A percentile compares a stretch with the other conserved stretches of the same genome.
Conservation (phyloP, 1,284 basidiomycete species). For the Cutaneotrichosporon dermatis region DNA sequence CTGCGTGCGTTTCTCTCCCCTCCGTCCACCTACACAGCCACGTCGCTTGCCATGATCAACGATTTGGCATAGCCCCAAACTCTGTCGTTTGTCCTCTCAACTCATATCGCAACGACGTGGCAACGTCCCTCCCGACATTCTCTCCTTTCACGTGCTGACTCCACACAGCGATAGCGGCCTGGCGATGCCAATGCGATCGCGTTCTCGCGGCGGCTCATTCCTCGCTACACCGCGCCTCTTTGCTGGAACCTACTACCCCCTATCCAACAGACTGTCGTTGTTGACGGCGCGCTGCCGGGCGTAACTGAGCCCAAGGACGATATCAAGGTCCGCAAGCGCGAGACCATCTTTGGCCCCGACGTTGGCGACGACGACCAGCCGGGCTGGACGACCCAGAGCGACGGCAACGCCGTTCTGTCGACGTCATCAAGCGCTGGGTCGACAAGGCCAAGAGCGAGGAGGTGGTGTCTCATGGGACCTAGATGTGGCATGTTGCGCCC, state of each 20-base stretch:
- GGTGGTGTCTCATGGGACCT: conserved; percentile 48
- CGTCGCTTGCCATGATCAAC: neutral
- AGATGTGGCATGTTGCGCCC: too few species aligned
- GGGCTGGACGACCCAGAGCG: conserved; percentile 37
- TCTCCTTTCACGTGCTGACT: neutral
- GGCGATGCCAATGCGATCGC: neutral
- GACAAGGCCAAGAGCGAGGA: conserved; percentile 67
- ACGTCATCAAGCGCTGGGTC: conserved; percentile 76
- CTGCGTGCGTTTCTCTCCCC: neutral
- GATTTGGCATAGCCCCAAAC: too few species aligned
- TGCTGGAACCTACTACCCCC: conserved; percentile 10
- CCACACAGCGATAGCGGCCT: neutral
- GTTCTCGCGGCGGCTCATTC: conserved; percentile 7
- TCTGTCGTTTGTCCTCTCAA: too few species aligned
- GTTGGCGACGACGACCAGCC: conserved; percentile 57
- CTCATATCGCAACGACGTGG: too few species aligned
- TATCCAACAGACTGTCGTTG: conserved; percentile 43
- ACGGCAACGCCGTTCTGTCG: conserved; percentile 60
- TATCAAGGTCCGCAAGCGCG: conserved; percentile 53
- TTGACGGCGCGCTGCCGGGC: conserved; percentile 32
- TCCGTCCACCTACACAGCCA: too few species aligned
- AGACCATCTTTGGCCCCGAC: conserved; percentile 67
- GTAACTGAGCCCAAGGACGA: conserved; percentile 23
- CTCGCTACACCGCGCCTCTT: neutral
- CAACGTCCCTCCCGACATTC: too few species aligned